A percentile compares a stretch with the other conserved stretches of the same genome.
phyloP scores from a whole-genome alignment of 179 eudicot species.

The Beta lomatogona region DNA sequence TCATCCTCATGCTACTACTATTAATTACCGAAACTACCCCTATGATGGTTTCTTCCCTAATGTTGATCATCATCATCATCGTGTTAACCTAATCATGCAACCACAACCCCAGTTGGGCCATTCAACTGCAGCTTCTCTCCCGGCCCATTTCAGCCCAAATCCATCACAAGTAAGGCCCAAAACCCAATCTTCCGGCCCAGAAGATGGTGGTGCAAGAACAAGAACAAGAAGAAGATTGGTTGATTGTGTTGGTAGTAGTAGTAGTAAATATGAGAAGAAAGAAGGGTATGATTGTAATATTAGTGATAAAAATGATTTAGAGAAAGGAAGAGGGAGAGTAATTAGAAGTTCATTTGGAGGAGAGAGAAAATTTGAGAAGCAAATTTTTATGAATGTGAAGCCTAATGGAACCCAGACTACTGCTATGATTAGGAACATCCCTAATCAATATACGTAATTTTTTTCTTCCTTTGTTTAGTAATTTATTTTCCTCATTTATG shows the following conservation, averaged over 20 bases:
- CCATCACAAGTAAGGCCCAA: constrained; percentile 9
- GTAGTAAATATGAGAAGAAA: not conserved
- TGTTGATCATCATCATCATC: not conserved
- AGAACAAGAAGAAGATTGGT: not conserved
- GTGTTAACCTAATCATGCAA: not conserved
- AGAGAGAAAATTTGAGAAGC: not conserved
- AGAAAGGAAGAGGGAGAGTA: too few species aligned
- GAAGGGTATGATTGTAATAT: not conserved
- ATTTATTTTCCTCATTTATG: not conserved
- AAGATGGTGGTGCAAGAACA: not conserved
- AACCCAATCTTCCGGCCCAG: too few species aligned
- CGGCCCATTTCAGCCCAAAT: not conserved
- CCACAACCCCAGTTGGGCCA: not conserved
- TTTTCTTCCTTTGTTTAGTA: not conserved
- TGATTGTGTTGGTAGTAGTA: constrained; percentile 5
- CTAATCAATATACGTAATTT: constrained; percentile 35
- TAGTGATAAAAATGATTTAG: not conserved
- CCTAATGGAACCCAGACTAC: constrained; percentile 25
- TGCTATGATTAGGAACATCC: constrained; percentile 36
- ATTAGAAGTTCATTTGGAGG: not conserved
- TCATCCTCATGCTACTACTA: too few species aligned
- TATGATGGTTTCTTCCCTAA: not conserved
- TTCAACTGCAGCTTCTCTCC: not conserved
- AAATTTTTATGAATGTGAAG: constrained; percentile 6
- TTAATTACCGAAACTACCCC: constrained; percentile 16